Conservation (phyloP, 129 eudicot species). For the Ambrosia trifida region DNA sequence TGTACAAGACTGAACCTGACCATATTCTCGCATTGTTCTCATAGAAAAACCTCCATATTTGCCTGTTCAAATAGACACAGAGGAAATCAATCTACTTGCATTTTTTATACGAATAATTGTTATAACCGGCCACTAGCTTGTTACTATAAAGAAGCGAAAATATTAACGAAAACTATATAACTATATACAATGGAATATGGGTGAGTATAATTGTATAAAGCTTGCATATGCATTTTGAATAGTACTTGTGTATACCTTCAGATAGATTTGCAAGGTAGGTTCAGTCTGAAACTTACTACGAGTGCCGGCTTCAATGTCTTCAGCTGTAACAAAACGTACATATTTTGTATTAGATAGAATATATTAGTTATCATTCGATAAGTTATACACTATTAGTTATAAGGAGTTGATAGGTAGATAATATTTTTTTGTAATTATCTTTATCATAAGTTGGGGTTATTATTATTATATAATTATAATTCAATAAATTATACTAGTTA, state of each 20-base stretch:
- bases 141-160: conserved; percentile 3
- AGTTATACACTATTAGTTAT: no score
- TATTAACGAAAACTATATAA: not conserved
- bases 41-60: conserved; percentile 47
- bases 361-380: no score
- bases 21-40: conserved; percentile 38
- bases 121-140: conserved; percentile 4
- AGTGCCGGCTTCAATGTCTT: conserved; percentile 81
- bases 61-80: conserved; percentile 58
- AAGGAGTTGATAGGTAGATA: no score
- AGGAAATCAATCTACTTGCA: conserved; percentile 39
- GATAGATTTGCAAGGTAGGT: conserved; percentile 76
- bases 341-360: not conserved
- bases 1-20: conserved; percentile 84
- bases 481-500: no score
- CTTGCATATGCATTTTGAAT: conserved; percentile 12
- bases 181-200: not conserved
- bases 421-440: no score
- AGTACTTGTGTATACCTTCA: conserved; percentile 60
- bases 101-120: conserved; percentile 18
- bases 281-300: conserved; percentile 60
- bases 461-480: no score
- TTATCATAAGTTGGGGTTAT: no score
- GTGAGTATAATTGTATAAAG: conserved; percentile 15
- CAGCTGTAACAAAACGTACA: conserved; percentile 57